Percentiles rank a stretch among this genome's conserved stretches.
Conservation (phyloP, 148 eudicot genomes). For the Drosera capensis region DNA sequence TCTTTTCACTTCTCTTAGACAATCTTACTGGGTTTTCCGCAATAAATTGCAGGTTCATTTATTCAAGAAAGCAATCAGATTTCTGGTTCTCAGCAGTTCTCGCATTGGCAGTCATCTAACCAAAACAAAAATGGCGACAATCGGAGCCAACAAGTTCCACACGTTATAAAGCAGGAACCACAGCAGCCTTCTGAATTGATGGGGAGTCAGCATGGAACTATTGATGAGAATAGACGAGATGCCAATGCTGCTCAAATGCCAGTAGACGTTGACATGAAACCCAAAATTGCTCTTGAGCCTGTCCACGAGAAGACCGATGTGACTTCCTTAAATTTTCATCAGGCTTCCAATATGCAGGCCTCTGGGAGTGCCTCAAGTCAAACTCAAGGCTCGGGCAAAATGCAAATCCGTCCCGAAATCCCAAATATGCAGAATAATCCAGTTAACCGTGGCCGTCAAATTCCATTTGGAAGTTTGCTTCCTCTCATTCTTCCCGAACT, state of each 20-base stretch:
- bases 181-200: conserved; percentile 32
- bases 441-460: conserved; percentile 45
- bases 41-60: conserved; percentile 22
- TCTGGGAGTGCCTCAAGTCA: conserved; percentile 24
- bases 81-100: conserved; percentile 29
- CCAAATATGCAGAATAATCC: conserved; percentile 29
- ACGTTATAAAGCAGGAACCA: conserved; percentile 19
- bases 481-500: conserved; percentile 80
- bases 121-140: conserved; percentile 27
- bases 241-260: conserved; percentile 21
- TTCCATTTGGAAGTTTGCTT: conserved; percentile 77
- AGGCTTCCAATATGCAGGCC: conserved; percentile 24
- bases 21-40: neutral
- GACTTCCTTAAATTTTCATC: conserved; percentile 24
- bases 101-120: conserved; percentile 52
- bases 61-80: conserved; percentile 52
- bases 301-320: conserved; percentile 25
- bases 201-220: conserved; percentile 25
- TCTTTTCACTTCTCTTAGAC: neutral
- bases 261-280: conserved; percentile 20
- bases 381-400: conserved; percentile 21
- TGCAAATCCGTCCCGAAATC: conserved; percentile 24
- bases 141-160: conserved; percentile 29
- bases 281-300: conserved; percentile 22
- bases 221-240: conserved; percentile 23